Evolutionary conservation across 345 rosid genomes (phyloP), one percentile per base, ranked within the genome.

Genomic region (Corchorus olitorius): DNA sequence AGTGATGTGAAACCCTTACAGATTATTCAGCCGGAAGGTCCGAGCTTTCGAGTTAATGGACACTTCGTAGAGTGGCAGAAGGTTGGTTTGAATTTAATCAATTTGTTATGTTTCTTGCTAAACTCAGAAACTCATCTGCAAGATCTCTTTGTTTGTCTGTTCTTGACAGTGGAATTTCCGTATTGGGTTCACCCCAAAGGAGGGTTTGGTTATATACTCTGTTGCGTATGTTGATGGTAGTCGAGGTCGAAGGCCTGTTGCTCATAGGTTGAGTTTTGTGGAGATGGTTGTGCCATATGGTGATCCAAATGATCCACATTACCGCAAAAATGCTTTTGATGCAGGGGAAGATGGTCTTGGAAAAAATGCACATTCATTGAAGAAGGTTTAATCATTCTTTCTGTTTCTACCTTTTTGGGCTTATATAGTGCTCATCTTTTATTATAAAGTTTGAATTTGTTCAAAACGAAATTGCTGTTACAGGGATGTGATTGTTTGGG

Each of bases 251-350:
- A 88, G 96, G 81, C 90, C 96, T 35, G 85, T 89, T 27, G 92
- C 93, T 59, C 92, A 88, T 83, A 85, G 96, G 78, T 72, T 91
- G 80, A 91, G 93, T 76, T 89, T 91, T 79, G 96, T 89, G 39
- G 96, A 91, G 86, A 89, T 91, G 93, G 96, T 91, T 55, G 96
- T 91, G 55, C 96, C 96, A 45, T 88, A 91, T 73, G 96, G 96
- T 66, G 96, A 91, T 83, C 96, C 93, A 50, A 88, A 91, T 78
- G 93, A 91, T 45, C 96, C 96, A 35, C 96, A 91, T 83, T 91
- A 87, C 70, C 73, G 92, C 61, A 91, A 91, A 73, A 91, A 91
- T 81, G 92, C 96, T 17, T 91, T 91, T 65, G 96, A 91, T 85
- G 93, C 93, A 4, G 96, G 92, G 77, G 93, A 91, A 86, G 95